Conservation (phyloP, 306 rosid genomes). For the Lathyrus tuberosus region DNA sequence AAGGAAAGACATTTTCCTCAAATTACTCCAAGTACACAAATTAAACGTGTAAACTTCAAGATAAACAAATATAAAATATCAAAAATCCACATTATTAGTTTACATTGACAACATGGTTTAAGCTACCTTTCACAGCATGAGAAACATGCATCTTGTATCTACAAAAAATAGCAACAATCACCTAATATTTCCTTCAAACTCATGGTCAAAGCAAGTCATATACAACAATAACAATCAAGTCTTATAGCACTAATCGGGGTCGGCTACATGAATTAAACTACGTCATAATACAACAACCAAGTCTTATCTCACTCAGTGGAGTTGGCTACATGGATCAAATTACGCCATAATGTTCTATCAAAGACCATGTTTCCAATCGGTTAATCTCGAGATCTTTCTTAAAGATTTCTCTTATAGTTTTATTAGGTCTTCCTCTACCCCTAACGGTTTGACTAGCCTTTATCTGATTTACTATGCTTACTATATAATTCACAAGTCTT, state of each 20-base stretch:
- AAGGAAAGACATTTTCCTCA: constrained; percentile 19
- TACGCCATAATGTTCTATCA: too few relatives aligned
- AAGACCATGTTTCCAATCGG: too few relatives aligned
- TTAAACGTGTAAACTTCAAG: constrained; percentile 22
- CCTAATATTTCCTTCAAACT: constrained; percentile 15
- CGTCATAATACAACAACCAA: background rate
- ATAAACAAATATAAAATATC: constrained; percentile 17
- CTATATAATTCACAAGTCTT: too few relatives aligned
- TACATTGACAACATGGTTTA: constrained; percentile 19
- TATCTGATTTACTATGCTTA: too few relatives aligned
- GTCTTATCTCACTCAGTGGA: too few relatives aligned
- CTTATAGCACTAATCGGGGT: too few relatives aligned
- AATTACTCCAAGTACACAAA: constrained; percentile 15
- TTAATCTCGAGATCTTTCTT: too few relatives aligned
- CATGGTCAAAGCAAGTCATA: constrained; percentile 13
- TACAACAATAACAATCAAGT: background rate
- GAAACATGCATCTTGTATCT: constrained; percentile 28
- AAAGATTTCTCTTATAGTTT: too few relatives aligned
- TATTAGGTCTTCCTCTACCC: too few relatives aligned
- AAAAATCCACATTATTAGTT: constrained; percentile 16
- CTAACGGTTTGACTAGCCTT: too few relatives aligned
- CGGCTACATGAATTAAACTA: too few relatives aligned
- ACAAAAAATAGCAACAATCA: background rate
- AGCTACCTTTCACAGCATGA: constrained; percentile 18
- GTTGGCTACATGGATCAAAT: too few relatives aligned